Evolutionary conservation across 2,329 filamentous ascomycete species (phyloP), one percentile per base, ranked within the genome.

Genomic region (Aspergillus luchuensis): DNA sequence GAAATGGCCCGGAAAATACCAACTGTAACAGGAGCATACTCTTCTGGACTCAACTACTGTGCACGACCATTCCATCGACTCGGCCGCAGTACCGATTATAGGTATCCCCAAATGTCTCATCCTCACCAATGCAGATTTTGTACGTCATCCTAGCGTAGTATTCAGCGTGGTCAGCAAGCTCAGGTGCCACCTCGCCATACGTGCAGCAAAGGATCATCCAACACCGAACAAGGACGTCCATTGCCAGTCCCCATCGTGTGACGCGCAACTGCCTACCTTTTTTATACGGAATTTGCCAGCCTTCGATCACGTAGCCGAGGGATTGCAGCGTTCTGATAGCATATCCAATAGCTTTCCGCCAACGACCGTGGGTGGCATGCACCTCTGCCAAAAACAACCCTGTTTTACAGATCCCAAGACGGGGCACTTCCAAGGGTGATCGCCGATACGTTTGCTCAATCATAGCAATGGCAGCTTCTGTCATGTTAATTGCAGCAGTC

Each of bases 101-200:
- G 1, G 52, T 61, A 11, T 57, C 57, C 5, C 69, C 69, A 62
- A 74, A 76, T 4, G 67, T 73, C 30, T 67, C 68, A 49, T 75
- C 71, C 60, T 78, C 75, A 0, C 76, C 74, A 33, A 76, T 62
- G 45, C 69, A 66, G 1, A 78, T 70, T 49, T 53, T 67, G 60
- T 76, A 78, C n/a, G 67, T 62, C 2, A 66, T 54, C 21, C 55
- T 73, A 2, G 75, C 74, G 66, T 74, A 77, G 7, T 62, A 38
- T 15, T 69, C 61, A 10, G 74, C 73, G 41, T 65, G 57, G 17
- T n/a, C 33, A 13, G 61, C 66, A 1, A 71, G 61, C 0, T 58
- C 56, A 2, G 64, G 63, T 17, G 57, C 67, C 23, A 71, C 15
- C 5, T 21, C 30, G 15, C 52, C 10, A 66, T 76, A 76, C 3